A percentile compares a stretch with the other conserved stretches of the same genome.
These are phyloP conservation scores for Xylariaceae sp. DNA, from an alignment of 2,329 filamentous ascomycete species.

Conservation along the genomic window DNA sequence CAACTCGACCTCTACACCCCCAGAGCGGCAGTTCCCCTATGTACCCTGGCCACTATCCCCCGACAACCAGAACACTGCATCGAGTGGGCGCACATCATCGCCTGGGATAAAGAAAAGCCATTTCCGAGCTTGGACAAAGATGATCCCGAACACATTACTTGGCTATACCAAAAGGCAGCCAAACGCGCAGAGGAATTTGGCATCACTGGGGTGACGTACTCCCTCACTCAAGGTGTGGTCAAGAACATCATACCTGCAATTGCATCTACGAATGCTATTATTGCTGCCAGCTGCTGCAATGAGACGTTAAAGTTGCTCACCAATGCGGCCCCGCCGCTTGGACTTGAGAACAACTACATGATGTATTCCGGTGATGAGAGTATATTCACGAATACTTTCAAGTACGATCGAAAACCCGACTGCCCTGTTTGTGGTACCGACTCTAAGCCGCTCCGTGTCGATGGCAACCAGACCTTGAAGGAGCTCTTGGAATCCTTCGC, in stretches of 20 bases:
- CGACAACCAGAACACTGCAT: constrained; percentile 97
- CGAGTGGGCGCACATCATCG: constrained; percentile 98
- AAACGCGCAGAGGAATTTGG: constrained; percentile 80
- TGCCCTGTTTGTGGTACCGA: constrained; percentile 90
- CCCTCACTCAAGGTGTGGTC: constrained; percentile 92
- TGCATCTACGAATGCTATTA: constrained; percentile 94
- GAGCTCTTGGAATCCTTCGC: constrained; percentile 84
- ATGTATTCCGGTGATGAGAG: constrained; percentile 97
- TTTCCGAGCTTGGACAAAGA: constrained; percentile 89
- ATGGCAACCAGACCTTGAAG: constrained; percentile 67
- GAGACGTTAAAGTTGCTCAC: constrained; percentile 95
- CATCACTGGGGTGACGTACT: constrained; percentile 90
- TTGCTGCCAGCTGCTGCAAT: constrained; percentile 93
- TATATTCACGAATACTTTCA: constrained; percentile 96
- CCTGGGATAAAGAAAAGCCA: constrained; percentile 84
- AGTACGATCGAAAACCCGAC: constrained; percentile 88
- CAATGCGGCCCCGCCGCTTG: constrained; percentile 73
- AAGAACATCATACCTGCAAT: constrained; percentile 99
- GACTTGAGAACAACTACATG: constrained; percentile 87
- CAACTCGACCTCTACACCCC: constrained; percentile 98
- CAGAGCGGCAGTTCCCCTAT: constrained; percentile 92
- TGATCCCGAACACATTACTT: constrained; percentile 94
- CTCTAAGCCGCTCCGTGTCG: constrained; percentile 69
- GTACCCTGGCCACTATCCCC: constrained; percentile 92
- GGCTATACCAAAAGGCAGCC: constrained; percentile 85